Evolutionary conservation across 305 asterid genomes (phyloP).

Genomic region (Ilex paraguariensis): DNA sequence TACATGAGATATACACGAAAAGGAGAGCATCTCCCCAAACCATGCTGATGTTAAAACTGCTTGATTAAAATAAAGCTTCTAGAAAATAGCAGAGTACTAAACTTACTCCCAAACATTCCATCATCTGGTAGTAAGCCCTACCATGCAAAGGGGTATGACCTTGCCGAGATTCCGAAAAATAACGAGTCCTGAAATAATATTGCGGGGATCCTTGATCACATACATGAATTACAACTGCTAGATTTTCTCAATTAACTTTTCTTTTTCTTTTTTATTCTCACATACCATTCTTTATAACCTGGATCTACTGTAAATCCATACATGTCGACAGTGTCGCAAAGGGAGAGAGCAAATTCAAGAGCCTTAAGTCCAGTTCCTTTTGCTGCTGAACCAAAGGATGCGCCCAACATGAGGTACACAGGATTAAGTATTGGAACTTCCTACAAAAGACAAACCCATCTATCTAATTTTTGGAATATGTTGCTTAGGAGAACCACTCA

Average conservation of each 20-base stretch:
- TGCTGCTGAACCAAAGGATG: slow-evolving; percentile 99
- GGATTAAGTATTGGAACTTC: slow-evolving; percentile 74
- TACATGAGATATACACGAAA: not conserved
- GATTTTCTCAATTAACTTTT: not conserved
- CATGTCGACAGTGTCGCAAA: slow-evolving; percentile 90
- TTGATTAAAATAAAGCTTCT: not conserved
- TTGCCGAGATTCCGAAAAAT: slow-evolving; percentile 88
- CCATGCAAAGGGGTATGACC: slow-evolving; percentile 96
- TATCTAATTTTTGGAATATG: too few species aligned
- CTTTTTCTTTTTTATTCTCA: slow-evolving; percentile 6
- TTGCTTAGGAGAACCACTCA: not conserved
- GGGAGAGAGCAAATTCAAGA: slow-evolving; percentile 96
- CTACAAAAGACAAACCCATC: slow-evolving; percentile 28
- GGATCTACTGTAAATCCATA: slow-evolving; percentile 99
- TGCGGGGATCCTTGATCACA: slow-evolving; percentile 6
- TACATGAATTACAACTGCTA: slow-evolving; percentile 1
- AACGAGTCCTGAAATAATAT: slow-evolving; percentile 76
- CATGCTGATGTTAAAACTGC: not conserved
- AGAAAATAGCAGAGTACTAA: not conserved
- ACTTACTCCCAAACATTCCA: slow-evolving; percentile 97
- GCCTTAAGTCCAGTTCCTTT: slow-evolving; percentile 99
- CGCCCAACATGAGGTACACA: slow-evolving; percentile 74
- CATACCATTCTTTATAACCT: slow-evolving; percentile 92
- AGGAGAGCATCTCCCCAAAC: not conserved
- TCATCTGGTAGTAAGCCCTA: slow-evolving; percentile 97